phyloP scores from a whole-genome alignment of 2,329 filamentous ascomycete species.

The Arachnomyces sp. region DNA sequence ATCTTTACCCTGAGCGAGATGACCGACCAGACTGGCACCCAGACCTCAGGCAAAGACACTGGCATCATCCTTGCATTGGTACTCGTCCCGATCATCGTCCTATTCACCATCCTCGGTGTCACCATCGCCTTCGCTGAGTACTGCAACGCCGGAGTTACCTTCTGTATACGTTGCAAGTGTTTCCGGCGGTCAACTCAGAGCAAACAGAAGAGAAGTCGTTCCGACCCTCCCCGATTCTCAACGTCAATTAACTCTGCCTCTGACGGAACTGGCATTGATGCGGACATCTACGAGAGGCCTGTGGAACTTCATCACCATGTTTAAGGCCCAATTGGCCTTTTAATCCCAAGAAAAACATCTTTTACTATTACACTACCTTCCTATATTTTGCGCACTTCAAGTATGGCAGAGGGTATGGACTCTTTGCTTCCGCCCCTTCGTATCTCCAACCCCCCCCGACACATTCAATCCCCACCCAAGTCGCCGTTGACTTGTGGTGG shows the following conservation, averaged over 20 bases:
- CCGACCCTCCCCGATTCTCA: constrained; percentile 25
- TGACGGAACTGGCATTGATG: constrained; percentile 19
- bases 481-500: constrained; percentile 9
- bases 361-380: background rate
- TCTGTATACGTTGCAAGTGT: constrained; percentile 16
- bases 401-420: constrained; percentile 14
- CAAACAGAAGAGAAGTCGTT: constrained; percentile 21
- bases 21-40: too few relatives aligned
- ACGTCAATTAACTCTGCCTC: constrained; percentile 24
- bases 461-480: constrained; percentile 16
- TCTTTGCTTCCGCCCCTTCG: constrained; percentile 40
- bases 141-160: constrained; percentile 20
- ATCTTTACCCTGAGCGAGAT: too few relatives aligned
- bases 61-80: constrained; percentile 38
- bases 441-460: constrained; percentile 36
- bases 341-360: too few relatives aligned
- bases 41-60: constrained; percentile 19
- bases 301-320: constrained; percentile 14
- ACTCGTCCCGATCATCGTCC: constrained; percentile 40
- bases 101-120: constrained; percentile 31
- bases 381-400: background rate
- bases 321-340: constrained; percentile 1
- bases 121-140: constrained; percentile 31
- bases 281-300: constrained; percentile 19
- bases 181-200: constrained; percentile 16